Conservation (phyloP, 169 alveolate genomes). For the Plasmodium adleri region DNA sequence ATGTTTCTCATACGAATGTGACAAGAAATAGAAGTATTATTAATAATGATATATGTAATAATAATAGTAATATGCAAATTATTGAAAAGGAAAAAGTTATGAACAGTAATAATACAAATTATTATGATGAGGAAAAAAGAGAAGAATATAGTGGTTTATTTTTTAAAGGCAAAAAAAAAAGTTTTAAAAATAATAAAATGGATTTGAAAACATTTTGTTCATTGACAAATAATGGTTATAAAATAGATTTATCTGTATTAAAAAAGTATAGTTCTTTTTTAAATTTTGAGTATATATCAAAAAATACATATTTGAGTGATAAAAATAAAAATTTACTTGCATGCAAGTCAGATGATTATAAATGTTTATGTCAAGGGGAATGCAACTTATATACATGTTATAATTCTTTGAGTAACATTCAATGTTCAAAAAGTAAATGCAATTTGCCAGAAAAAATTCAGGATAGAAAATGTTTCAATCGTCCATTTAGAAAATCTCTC, state of each 20-base stretch:
- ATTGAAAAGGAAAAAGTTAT: too few species aligned
- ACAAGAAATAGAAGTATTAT: too few species aligned
- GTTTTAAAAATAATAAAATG: slow-evolving; percentile 21
- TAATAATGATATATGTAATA: too few species aligned
- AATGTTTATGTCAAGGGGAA: slow-evolving; percentile 68
- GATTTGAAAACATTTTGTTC: slow-evolving; percentile 18
- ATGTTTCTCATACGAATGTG: too few species aligned
- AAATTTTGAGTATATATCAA: slow-evolving; percentile 43
- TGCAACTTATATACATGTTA: slow-evolving; percentile 77
- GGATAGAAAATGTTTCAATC: slow-evolving; percentile 75
- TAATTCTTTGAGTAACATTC: slow-evolving; percentile 76
- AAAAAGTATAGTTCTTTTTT: slow-evolving; percentile 33
- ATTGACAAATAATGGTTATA: slow-evolving; percentile 24
- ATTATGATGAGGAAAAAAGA: not conserved
- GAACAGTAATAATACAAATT: too few species aligned
- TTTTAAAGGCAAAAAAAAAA: slow-evolving; percentile 21
- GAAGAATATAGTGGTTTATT: not conserved
- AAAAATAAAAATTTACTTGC: slow-evolving; percentile 36
- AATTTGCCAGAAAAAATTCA: slow-evolving; percentile 74
- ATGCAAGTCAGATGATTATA: slow-evolving; percentile 49
- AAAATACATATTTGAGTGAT: slow-evolving; percentile 13
- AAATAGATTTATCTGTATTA: slow-evolving; percentile 24
- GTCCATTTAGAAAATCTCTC: slow-evolving; percentile 66
- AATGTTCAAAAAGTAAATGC: slow-evolving; percentile 77
- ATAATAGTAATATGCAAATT: too few species aligned